Evolutionary conservation across 2,329 filamentous ascomycete species (phyloP).

Genomic region (Neonectria coccinea): DNA sequence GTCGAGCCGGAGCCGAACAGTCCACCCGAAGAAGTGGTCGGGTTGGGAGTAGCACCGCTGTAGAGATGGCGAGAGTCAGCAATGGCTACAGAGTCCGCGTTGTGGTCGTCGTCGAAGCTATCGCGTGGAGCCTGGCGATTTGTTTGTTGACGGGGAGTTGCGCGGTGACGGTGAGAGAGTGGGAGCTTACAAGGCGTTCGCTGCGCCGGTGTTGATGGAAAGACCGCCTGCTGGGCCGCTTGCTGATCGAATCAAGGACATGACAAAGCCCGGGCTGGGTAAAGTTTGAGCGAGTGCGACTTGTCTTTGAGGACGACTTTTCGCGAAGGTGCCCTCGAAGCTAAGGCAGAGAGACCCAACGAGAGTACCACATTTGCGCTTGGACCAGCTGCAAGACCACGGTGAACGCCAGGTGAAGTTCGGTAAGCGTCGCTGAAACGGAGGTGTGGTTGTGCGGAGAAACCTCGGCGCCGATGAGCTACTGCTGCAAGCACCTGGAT

Average conservation of each 20-base stretch:
- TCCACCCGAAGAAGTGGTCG: constrained; percentile 51
- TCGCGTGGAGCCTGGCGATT: constrained; percentile 13
- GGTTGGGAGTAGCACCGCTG: constrained; percentile 45
- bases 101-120: constrained; percentile 20
- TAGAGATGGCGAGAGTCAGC: constrained; percentile 30
- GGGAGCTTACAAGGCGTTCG: constrained; percentile 60
- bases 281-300: constrained; percentile 35
- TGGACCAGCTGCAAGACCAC: constrained; percentile 29
- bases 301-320: constrained; percentile 38
- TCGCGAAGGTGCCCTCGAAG: constrained; percentile 37
- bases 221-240: constrained; percentile 71
- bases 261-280: constrained; percentile 45
- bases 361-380: constrained; percentile 34
- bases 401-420: constrained; percentile 36
- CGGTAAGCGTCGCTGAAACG: constrained; percentile 29
- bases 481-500: constrained; percentile 26
- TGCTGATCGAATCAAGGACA: constrained; percentile 67
- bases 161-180: constrained; percentile 20
- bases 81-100: constrained; percentile 20
- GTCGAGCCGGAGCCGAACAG: constrained; percentile 52
- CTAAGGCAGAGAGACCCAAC: constrained; percentile 11
- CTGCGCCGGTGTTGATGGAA: constrained; percentile 72
- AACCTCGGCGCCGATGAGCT: constrained; percentile 44
- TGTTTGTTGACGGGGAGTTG: constrained; percentile 25
- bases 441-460: constrained; percentile 39